These are phyloP conservation scores for Dictyostelium firmibasis DNA, from an alignment of 78 protist species.

Conservation along the genomic window DNA sequence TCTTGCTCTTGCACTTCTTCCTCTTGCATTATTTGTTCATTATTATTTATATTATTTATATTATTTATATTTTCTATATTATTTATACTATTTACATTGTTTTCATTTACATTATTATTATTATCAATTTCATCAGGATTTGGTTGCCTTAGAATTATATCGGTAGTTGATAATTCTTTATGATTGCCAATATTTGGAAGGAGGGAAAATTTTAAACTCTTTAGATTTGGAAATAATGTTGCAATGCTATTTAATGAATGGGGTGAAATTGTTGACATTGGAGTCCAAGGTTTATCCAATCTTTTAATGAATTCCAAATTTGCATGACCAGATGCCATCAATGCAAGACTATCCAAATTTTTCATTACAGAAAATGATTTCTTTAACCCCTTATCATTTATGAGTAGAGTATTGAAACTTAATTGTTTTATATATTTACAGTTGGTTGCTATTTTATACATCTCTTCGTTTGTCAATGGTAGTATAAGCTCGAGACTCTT, in stretches of 20 bases:
- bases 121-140: background rate
- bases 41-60: background rate
- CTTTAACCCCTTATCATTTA: slow-evolving; percentile 29
- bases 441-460: slow-evolving; percentile 16
- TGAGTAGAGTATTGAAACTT: slow-evolving; percentile 17
- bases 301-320: slow-evolving; percentile 13
- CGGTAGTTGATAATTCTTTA: background rate
- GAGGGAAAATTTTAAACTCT: slow-evolving; percentile 40
- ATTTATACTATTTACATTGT: background rate
- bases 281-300: background rate
- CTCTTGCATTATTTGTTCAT: background rate
- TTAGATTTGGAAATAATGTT: background rate
- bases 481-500: background rate
- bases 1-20: too few species aligned
- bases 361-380: background rate
- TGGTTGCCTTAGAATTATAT: background rate
- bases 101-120: background rate
- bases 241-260: slow-evolving; percentile 12
- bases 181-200: slow-evolving; percentile 37
- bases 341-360: slow-evolving; percentile 15
- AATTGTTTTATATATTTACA: slow-evolving; percentile 4
- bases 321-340: slow-evolving; percentile 3
- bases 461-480: slow-evolving; percentile 31
- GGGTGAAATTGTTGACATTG: slow-evolving; percentile 18
- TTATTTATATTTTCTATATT: background rate